phyloP scores from a whole-genome alignment of 345 rosid genomes.

The Brassica napus region DNA sequence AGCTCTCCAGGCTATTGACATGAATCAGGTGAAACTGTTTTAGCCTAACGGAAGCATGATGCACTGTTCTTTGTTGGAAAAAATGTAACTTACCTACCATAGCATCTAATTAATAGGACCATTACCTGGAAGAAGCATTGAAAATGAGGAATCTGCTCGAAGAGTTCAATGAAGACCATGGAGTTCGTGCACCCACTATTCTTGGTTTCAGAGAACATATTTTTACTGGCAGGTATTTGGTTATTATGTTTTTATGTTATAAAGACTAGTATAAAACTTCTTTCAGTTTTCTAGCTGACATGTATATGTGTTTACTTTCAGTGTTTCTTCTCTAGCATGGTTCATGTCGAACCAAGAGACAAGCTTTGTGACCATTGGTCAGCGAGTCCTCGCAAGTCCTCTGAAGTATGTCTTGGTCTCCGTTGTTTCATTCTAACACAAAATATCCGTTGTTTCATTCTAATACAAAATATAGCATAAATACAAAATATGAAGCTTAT shows the following conservation, averaged over 20 bases:
- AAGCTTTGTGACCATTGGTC: slow-evolving; percentile 95
- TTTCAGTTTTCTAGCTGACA: slow-evolving; percentile 8
- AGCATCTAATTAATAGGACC: slow-evolving; percentile 58
- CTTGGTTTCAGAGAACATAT: slow-evolving; percentile 97
- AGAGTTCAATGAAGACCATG: slow-evolving; percentile 96
- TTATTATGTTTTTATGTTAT: background rate
- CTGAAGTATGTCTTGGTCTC: slow-evolving; percentile 60
- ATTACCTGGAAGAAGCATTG: slow-evolving; percentile 95
- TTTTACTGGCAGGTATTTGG: slow-evolving; percentile 89
- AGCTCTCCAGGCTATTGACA: slow-evolving; percentile 97
- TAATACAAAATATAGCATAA: background rate
- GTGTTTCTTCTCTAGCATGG: slow-evolving; percentile 99
- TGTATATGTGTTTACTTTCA: slow-evolving; percentile 40
- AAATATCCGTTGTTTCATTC: slow-evolving; percentile 8
- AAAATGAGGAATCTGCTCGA: slow-evolving; percentile 97
- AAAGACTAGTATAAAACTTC: background rate
- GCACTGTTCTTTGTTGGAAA: slow-evolving; percentile 8
- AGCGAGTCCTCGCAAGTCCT: slow-evolving; percentile 96
- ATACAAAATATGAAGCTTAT: slow-evolving; percentile 10
- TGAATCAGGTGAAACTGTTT: slow-evolving; percentile 73
- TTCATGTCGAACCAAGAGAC: slow-evolving; percentile 99
- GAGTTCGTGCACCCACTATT: slow-evolving; percentile 87
- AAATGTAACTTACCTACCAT: slow-evolving; percentile 18
- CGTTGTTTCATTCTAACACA: slow-evolving; percentile 5
- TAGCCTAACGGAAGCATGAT: background rate